A percentile compares a stretch with the other conserved stretches of the same genome.
These are phyloP conservation scores for Pythium coloratum DNA, from an alignment of 352 stramenopile species.

Conservation along the genomic window DNA sequence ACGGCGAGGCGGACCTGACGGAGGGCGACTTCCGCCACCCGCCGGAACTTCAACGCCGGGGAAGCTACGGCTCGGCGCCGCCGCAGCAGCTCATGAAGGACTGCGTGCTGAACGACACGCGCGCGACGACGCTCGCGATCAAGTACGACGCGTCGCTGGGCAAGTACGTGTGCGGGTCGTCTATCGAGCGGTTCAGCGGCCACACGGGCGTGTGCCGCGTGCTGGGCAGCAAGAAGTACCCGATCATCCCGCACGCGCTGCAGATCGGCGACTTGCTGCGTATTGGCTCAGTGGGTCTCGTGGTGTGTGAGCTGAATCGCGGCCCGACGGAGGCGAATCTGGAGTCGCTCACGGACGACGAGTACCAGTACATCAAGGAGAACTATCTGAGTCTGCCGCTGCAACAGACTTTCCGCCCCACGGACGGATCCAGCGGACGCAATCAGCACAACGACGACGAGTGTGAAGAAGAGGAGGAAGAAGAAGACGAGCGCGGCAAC, in stretches of 20 bases:
- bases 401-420: conserved; percentile 82
- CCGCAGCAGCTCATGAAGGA: conserved; percentile 64
- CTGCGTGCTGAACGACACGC: conserved; percentile 81
- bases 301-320: conserved; percentile 90
- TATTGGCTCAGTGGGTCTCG: conserved; percentile 90
- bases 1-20: neutral
- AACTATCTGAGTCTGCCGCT: conserved; percentile 84
- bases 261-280: conserved; percentile 82
- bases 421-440: conserved; percentile 29
- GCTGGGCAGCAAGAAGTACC: conserved; percentile 87
- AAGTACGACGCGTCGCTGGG: conserved; percentile 63
- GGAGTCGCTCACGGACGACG: conserved; percentile 77
- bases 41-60: neutral
- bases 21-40: conserved; percentile 5
- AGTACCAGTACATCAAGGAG: conserved; percentile 87
- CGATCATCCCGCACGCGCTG: conserved; percentile 71
- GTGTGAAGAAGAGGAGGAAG: conserved; percentile 35
- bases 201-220: conserved; percentile 91
- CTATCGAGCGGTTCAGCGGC: conserved; percentile 89
- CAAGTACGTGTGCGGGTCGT: conserved; percentile 84
- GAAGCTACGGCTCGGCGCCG: conserved; percentile 5
- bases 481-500: conserved; percentile 34
- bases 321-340: conserved; percentile 62
- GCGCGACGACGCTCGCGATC: conserved; percentile 72
- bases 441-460: conserved; percentile 37